Evolutionary conservation across 2,329 filamentous ascomycete genomes (phyloP).

Genomic region (Fragosphaeria purpurea): DNA sequence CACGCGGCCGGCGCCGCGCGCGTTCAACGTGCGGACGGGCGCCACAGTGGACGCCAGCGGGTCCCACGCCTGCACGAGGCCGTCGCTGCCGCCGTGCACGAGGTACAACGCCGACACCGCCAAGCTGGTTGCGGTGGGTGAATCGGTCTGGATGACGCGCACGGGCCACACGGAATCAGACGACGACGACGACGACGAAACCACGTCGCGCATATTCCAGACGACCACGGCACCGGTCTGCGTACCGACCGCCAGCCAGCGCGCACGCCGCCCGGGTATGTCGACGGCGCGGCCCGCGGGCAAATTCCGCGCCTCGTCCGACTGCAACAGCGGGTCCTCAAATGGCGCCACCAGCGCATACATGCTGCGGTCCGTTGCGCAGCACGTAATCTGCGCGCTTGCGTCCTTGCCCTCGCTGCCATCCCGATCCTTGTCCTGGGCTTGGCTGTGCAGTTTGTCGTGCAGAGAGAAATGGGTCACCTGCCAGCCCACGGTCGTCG

Average conservation of each 20-base stretch:
- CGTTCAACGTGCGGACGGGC: slow-evolving; percentile 78
- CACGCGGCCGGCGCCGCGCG: slow-evolving; percentile 70
- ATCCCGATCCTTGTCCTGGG: background rate
- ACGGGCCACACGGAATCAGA: slow-evolving; percentile 51
- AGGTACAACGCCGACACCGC: slow-evolving; percentile 79
- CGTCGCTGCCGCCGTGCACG: slow-evolving; percentile 88
- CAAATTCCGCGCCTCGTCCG: slow-evolving; percentile 36
- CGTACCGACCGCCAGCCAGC: slow-evolving; percentile 74
- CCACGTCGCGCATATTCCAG: slow-evolving; percentile 70
- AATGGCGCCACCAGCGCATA: slow-evolving; percentile 59
- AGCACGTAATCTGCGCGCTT: slow-evolving; percentile 54
- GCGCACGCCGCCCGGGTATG: slow-evolving; percentile 74
- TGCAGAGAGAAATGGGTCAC: slow-evolving; percentile 47
- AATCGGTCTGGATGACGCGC: slow-evolving; percentile 82
- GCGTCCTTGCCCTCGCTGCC: background rate
- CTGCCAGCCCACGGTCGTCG: slow-evolving; percentile 55
- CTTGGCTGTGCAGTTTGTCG: background rate
- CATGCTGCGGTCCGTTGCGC: slow-evolving; percentile 62
- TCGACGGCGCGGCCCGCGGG: slow-evolving; percentile 34
- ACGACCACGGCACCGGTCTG: slow-evolving; percentile 64
- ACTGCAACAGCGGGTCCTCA: slow-evolving; percentile 61
- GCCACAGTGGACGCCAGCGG: slow-evolving; percentile 70
- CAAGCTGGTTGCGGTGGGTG: slow-evolving; percentile 73
- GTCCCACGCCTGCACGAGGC: slow-evolving; percentile 94
- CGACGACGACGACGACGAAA: slow-evolving; percentile 10